A percentile compares a stretch with the other conserved stretches of the same genome.
phyloP scores from a whole-genome alignment of 2,329 filamentous ascomycete species.

The Magnaporthiopsis rhizophila region DNA sequence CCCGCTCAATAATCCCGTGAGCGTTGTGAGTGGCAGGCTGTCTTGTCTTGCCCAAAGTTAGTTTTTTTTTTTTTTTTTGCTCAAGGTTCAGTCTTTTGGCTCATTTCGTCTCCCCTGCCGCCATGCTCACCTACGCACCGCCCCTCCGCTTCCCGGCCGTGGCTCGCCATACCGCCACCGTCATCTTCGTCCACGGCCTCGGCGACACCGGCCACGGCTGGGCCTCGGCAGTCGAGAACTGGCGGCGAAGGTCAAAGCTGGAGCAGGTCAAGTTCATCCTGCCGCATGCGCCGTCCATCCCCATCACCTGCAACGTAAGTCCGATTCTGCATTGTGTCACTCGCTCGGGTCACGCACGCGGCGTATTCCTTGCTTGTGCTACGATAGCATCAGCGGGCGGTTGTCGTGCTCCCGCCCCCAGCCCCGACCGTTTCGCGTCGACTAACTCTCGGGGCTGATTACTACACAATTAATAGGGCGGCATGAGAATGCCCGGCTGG shows the following conservation, averaged over 20 bases:
- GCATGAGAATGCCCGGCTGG: slow-evolving; percentile 67
- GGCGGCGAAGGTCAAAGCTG: slow-evolving; percentile 70
- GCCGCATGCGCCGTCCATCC: slow-evolving; percentile 80
- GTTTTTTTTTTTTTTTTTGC: neutral
- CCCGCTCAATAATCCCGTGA: no score
- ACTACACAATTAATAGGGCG: neutral
- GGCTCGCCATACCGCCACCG: slow-evolving; percentile 81
- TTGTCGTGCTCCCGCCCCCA: neutral
- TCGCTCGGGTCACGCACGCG: no score
- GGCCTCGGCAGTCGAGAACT: slow-evolving; percentile 80
- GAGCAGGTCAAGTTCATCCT: slow-evolving; percentile 91
- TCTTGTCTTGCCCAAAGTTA: no score
- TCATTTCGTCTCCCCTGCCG: neutral
- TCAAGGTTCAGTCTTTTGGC: no score
- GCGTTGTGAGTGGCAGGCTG: no score
- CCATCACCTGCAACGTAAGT: slow-evolving; percentile 64
- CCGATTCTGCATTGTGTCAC: no score
- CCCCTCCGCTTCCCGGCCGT: slow-evolving; percentile 71
- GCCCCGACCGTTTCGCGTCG: neutral
- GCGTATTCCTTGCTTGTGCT: no score
- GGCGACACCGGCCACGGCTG: slow-evolving; percentile 77
- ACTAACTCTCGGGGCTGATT: slow-evolving; percentile 6
- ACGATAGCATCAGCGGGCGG: no score
- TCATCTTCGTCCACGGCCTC: slow-evolving; percentile 89
- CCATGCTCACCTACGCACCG: slow-evolving; percentile 12